Base-by-base conservation (phyloP, 768 basidiomycete genomes). In the Hericium rajendrae region DNA sequence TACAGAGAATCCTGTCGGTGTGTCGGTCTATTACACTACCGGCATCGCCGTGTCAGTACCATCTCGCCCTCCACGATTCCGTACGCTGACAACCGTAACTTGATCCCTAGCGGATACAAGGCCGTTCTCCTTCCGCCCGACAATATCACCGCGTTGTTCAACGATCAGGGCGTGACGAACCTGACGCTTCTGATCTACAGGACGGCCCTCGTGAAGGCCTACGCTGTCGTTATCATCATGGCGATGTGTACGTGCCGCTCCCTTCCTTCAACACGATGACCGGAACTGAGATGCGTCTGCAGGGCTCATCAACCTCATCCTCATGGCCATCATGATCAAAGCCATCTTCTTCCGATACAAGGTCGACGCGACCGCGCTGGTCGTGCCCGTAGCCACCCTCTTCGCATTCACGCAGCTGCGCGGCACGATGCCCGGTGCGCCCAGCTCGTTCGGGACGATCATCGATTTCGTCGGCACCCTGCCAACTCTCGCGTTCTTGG, bases 351-450 rank as follows among this genome's bases (percentile, higher is more conserved):
- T 67, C 37, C 56, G 64, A 4, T 59, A 61, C 46, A 59, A 55
- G 15, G 58, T 66, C 24, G 59, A 61, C 10, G 57, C 62, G 5
- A 58, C 62, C 6, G 60, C 67, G 9, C 53, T 68, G 2, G 62
- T 65, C 3, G 43, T 67, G 8, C 66, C 67, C 1, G 57, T 67
- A 11, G 62, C 62, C 1, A 67, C 67, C 2, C 60, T 68, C 48
- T 67, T 68, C 26, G 67, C 67, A 18, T 68, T 67, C 57, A 63
- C 66, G 6, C 60, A 63, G 38, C 55, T 68, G 24, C 66, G 67
- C 6, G 49, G 48, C 2, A 66, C 66, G 8, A 58, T 68, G 28
- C 67, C 67, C 2, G 59, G 66, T 13, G 67, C 66, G 6, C 66
- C 66, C 6, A 39, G 49, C 22, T 63, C 63, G 0, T 68, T 68